A percentile compares a stretch with the other conserved stretches of the same genome.
Conservation (phyloP, 495 filamentous ascomycete genomes). For the Xylaria cubensis region DNA sequence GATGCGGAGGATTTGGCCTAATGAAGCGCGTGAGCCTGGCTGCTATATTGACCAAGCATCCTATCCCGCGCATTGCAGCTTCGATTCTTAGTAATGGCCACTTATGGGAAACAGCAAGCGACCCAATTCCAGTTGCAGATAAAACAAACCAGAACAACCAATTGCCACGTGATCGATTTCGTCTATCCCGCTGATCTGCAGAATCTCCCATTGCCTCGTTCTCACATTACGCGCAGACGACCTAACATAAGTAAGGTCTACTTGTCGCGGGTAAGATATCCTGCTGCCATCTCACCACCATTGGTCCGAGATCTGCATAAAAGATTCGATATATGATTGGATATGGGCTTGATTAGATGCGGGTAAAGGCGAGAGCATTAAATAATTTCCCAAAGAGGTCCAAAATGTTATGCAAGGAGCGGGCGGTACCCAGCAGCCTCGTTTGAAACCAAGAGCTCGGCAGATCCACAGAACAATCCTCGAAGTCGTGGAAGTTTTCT, state of each 20-base stretch:
- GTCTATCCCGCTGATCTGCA: slow-evolving; percentile 16
- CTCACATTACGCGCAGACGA: background rate
- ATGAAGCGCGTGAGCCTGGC: slow-evolving; percentile 16
- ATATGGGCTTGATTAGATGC: slow-evolving; percentile 36
- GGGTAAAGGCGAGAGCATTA: slow-evolving; percentile 48
- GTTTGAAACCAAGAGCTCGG: slow-evolving; percentile 31
- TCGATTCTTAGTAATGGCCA: slow-evolving; percentile 23
- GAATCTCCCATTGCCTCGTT: background rate
- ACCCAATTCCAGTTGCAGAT: slow-evolving; percentile 17
- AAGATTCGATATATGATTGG: slow-evolving; percentile 47
- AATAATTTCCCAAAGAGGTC: slow-evolving; percentile 55
- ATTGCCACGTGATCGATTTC: slow-evolving; percentile 23
- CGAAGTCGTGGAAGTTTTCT: slow-evolving; percentile 48
- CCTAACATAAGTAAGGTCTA: background rate
- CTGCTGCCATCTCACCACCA: slow-evolving; percentile 42
- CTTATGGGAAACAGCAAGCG: slow-evolving; percentile 14
- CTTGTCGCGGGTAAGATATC: background rate
- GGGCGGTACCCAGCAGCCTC: slow-evolving; percentile 33
- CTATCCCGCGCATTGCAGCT: slow-evolving; percentile 18
- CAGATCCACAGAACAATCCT: slow-evolving; percentile 49
- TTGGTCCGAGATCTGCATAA: slow-evolving; percentile 52
- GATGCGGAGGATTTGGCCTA: slow-evolving; percentile 23
- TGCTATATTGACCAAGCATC: slow-evolving; percentile 19
- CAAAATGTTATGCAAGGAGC: slow-evolving; percentile 49
- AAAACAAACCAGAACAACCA: slow-evolving; percentile 16